A percentile compares a stretch with the other conserved stretches of the same genome.
Conservation (phyloP, 73 alveolate genomes). For the Uronychia binucleata region DNA sequence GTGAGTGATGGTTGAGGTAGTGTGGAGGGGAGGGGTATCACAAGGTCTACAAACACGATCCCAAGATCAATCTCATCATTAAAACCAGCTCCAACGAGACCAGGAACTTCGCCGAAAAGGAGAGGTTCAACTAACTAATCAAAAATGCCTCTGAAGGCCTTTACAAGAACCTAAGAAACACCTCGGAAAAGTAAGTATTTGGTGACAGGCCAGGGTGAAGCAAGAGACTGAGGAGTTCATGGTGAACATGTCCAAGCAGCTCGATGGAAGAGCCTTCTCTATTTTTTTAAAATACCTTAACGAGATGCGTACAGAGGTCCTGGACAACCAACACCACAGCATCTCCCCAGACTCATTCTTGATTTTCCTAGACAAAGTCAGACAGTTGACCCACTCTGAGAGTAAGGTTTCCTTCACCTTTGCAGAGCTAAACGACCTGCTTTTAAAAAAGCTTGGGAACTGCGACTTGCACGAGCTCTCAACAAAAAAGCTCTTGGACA, state of each 20-base stretch:
- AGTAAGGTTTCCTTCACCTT: not conserved
- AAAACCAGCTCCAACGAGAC: constrained; percentile 38
- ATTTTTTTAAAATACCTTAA: constrained; percentile 29
- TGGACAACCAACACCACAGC: constrained; percentile 44
- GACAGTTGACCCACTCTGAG: constrained; percentile 35
- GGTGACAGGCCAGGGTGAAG: not conserved
- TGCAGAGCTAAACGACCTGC: constrained; percentile 5
- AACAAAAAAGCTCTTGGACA: constrained; percentile 18
- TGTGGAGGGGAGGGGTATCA: too few relatives aligned
- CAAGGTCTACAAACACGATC: constrained; percentile 45
- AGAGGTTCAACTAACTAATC: constrained; percentile 27
- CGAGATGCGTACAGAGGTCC: constrained; percentile 35
- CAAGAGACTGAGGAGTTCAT: constrained; percentile 34
- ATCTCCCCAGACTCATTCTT: constrained; percentile 63
- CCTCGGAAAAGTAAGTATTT: not conserved
- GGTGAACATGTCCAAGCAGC: constrained; percentile 6
- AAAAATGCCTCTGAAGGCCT: constrained; percentile 43
- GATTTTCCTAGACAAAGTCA: constrained; percentile 51
- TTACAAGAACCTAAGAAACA: constrained; percentile 11
- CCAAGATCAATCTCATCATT: constrained; percentile 40
- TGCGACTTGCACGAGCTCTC: constrained; percentile 14
- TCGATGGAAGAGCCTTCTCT: constrained; percentile 50
- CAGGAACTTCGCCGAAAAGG: constrained; percentile 37
- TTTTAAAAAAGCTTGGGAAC: constrained; percentile 5
- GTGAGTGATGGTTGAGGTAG: constrained; percentile 8